phyloP scores from a whole-genome alignment of 768 basidiomycete species.

The Chalciporus piperatus region DNA sequence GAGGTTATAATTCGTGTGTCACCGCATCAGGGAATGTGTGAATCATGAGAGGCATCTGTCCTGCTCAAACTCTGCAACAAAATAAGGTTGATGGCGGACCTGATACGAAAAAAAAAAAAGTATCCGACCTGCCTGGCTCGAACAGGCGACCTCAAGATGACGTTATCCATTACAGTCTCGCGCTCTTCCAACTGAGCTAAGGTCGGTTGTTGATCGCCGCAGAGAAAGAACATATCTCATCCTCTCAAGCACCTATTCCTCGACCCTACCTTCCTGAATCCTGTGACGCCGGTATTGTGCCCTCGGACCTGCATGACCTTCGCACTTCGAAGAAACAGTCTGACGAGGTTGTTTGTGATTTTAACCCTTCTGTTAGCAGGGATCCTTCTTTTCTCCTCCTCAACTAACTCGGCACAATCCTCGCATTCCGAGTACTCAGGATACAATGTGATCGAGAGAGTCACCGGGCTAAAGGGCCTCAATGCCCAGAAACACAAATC shows the following conservation, averaged over 20 bases:
- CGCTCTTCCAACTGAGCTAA: slow-evolving; percentile 50
- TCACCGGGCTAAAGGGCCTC: slow-evolving; percentile 62
- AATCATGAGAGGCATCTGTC: no score
- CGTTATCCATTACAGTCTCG: slow-evolving; percentile 35
- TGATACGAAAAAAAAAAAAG: neutral
- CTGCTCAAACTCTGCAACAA: no score
- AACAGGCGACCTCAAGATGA: slow-evolving; percentile 60
- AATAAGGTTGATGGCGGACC: no score
- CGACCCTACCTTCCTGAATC: slow-evolving; percentile 6
- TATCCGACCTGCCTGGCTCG: slow-evolving; percentile 58
- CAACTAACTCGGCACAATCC: slow-evolving; percentile 11
- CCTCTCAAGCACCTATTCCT: neutral
- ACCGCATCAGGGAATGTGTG: no score
- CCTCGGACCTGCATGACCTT: slow-evolving; percentile 25
- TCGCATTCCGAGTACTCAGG: slow-evolving; percentile 44
- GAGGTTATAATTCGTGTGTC: no score
- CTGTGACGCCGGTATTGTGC: slow-evolving; percentile 38
- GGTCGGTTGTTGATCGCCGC: slow-evolving; percentile 14
- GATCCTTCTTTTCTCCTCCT: slow-evolving; percentile 21
- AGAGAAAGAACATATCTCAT: neutral
- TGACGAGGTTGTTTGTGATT: slow-evolving; percentile 18
- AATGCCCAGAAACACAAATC: slow-evolving; percentile 90
- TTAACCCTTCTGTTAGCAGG: slow-evolving; percentile 22
- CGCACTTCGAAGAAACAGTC: slow-evolving; percentile 27
- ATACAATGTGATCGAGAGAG: slow-evolving; percentile 64